A percentile compares a stretch with the other conserved stretches of the same genome.
These are phyloP conservation scores for Hibiscus tridactylites DNA, from an alignment of 345 rosid genomes.

Conservation along the genomic window DNA sequence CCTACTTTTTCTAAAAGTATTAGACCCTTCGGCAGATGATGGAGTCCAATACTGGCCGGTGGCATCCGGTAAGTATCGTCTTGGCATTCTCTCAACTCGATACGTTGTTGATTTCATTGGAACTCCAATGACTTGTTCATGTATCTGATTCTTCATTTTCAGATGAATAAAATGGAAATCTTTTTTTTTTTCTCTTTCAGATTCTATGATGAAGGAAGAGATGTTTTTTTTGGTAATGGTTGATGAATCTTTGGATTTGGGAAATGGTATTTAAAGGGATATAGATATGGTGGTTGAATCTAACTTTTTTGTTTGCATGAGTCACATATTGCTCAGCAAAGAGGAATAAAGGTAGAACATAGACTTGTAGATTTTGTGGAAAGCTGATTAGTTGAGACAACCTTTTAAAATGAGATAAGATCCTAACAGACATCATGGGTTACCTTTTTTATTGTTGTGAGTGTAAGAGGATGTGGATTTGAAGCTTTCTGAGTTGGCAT, in stretches of 20 bases:
- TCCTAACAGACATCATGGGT: neutral
- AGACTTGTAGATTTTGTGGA: neutral
- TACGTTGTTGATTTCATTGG: slow-evolving; percentile 17
- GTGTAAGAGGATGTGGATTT: slow-evolving; percentile 18
- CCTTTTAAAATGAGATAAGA: slow-evolving; percentile 1
- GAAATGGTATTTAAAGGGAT: slow-evolving; percentile 10
- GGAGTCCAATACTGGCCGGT: slow-evolving; percentile 22
- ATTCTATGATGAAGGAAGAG: slow-evolving; percentile 1
- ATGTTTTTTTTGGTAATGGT: neutral
- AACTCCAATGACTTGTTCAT: slow-evolving; percentile 19
- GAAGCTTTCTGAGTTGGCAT: slow-evolving; percentile 41
- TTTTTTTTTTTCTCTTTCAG: neutral
- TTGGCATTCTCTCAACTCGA: slow-evolving; percentile 26
- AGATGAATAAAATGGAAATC: neutral
- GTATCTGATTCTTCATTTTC: slow-evolving; percentile 23
- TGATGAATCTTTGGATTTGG: slow-evolving; percentile 7
- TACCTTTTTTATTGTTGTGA: neutral
- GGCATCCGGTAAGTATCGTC: slow-evolving; percentile 19
- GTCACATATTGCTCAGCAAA: slow-evolving; percentile 23
- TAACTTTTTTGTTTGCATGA: slow-evolving; percentile 23
- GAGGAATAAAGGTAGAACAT: slow-evolving; percentile 8
- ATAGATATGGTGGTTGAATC: slow-evolving; percentile 6
- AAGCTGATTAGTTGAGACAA: slow-evolving; percentile 16
- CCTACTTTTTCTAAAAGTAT: slow-evolving; percentile 31
- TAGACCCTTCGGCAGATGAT: slow-evolving; percentile 25